Evolutionary conservation across 2,329 filamentous ascomycete species (phyloP), one percentile per base, ranked within the genome.

Genomic region (Achaetomium macrosporum): DNA sequence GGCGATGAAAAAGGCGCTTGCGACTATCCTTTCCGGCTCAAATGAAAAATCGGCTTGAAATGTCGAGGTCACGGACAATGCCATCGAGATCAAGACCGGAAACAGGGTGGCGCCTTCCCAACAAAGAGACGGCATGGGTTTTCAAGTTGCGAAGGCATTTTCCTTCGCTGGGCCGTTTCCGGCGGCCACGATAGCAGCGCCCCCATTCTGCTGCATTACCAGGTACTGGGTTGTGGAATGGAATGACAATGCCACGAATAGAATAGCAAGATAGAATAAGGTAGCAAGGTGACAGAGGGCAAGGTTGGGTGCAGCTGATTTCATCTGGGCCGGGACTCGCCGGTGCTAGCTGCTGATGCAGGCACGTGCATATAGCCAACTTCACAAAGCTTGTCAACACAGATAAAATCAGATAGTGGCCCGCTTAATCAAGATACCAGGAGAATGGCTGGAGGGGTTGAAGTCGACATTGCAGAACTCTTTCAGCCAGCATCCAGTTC

Each of bases 141-240:
- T 11, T 51, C n/a, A n/a, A n/a, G n/a, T n/a, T 37, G 30, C 30
- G 35, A 15, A 25, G 19, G 16, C 35, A 39, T 49, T 42, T 15
- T 31, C 25, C 35, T 40, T 42, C 25, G 41, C 44, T 46, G 47
- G 15, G 35, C 35, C 35, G 15, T 47, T 57, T 57, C 45, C 55
- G 55, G 55, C 36, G 5, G 47, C 54, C 48, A 57, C 42, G 45
- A 49, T 35, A 42, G 42, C 48, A 42, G 8, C 16, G 17, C 17
- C 16, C 35, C n/a, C 35, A 15, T 25, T 16, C 39, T 33, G n/a
- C 44, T 39, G 13, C 8, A 17, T 9, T 33, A 35, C 15, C 44
- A 4, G 25, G 25, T 25, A 25, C 19, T 19, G 15, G 15, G 37
- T 12, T 37, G n/a, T 46, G 42, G 35, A 3, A 42, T 41, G 35